Evolutionary conservation across 495 filamentous ascomycete species (phyloP).

Genomic region (Aspergillus carlsbadensis): DNA sequence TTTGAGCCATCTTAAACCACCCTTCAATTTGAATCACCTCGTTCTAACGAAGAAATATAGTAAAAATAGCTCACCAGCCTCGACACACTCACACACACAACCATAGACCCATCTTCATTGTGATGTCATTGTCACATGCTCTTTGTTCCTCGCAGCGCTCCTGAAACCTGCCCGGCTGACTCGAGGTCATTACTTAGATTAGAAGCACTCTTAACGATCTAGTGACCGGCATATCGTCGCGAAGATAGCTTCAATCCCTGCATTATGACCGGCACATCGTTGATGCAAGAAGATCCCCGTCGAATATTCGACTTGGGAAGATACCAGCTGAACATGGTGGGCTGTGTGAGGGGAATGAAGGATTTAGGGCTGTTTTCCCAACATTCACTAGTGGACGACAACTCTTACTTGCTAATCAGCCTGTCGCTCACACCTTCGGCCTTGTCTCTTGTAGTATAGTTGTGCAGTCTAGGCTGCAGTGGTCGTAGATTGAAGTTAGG

Average conservation of each 20-base stretch:
- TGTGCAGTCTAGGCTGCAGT: conserved; percentile 11
- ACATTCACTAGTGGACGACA: too few species aligned
- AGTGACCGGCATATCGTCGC: neutral
- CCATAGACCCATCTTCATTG: neutral
- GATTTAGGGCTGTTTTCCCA: conserved; percentile 2
- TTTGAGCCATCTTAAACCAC: too few species aligned
- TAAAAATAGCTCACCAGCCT: neutral
- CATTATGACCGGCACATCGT: neutral
- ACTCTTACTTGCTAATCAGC: neutral
- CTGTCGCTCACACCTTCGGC: neutral
- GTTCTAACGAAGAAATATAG: too few species aligned
- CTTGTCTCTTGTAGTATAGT: conserved; percentile 5
- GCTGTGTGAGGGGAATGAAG: conserved; percentile 2
- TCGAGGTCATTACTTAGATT: neutral
- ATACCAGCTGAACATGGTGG: neutral
- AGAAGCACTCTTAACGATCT: neutral
- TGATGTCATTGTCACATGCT: conserved; percentile 3
- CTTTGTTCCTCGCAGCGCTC: neutral
- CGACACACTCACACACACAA: neutral
- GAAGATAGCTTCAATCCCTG: too few species aligned
- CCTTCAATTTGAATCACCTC: too few species aligned
- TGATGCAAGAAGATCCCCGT: neutral
- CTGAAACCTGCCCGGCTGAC: conserved; percentile 9
- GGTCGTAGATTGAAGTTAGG: conserved; percentile 11
- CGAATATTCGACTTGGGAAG: neutral